phyloP scores from a whole-genome alignment of 371 early-diverging fungal species.

The Syncephalis plumigaleata region DNA sequence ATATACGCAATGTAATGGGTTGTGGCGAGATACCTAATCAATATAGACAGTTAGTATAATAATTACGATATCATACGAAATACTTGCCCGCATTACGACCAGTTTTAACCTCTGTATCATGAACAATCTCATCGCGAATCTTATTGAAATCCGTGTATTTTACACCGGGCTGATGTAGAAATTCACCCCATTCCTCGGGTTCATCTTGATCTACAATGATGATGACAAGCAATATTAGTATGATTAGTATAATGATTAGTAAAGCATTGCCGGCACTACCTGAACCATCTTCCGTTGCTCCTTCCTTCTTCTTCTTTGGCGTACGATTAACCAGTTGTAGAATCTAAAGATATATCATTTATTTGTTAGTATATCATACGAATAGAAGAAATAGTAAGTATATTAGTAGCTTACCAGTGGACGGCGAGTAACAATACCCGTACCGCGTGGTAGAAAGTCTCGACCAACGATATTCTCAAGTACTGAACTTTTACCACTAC shows the following conservation, averaged over 20 bases:
- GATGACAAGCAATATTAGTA: background rate
- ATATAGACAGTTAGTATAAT: background rate
- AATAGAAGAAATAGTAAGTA: background rate
- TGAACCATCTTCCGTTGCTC: slow-evolving; percentile 13
- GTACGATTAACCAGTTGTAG: slow-evolving; percentile 92
- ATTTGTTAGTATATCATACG: slow-evolving; percentile 1
- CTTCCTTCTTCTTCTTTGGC: slow-evolving; percentile 14
- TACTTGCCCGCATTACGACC: slow-evolving; percentile 66
- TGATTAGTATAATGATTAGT: too few species aligned
- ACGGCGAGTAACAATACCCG: slow-evolving; percentile 89
- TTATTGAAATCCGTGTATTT: slow-evolving; percentile 85
- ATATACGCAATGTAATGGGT: slow-evolving; percentile 92
- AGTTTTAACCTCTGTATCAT: slow-evolving; percentile 84
- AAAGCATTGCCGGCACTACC: background rate
- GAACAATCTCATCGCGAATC: slow-evolving; percentile 84
- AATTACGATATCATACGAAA: background rate
- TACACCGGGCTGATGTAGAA: slow-evolving; percentile 84
- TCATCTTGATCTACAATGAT: slow-evolving; percentile 20
- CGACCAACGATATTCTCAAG: slow-evolving; percentile 97
- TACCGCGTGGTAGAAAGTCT: slow-evolving; percentile 96
- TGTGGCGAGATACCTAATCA: slow-evolving; percentile 60
- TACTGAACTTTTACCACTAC: slow-evolving; percentile 96
- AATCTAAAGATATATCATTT: slow-evolving; percentile 23
- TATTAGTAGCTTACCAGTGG: slow-evolving; percentile 47
- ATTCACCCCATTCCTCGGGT: slow-evolving; percentile 91